Conservation (phyloP, 768 basidiomycete species). For the Leccinum subgranulosum region DNA sequence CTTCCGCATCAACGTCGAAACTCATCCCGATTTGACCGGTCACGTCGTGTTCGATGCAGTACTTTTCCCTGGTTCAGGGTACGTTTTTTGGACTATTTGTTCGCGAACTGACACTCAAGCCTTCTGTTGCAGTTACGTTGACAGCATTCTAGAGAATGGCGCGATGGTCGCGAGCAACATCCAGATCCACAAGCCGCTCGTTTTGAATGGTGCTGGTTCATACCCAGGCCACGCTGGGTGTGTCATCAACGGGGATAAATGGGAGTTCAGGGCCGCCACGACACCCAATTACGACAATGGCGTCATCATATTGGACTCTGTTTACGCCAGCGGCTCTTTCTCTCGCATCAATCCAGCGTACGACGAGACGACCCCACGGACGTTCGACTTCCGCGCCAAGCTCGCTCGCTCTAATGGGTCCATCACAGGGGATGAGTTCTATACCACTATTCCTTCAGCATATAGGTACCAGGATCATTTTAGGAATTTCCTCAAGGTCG, state of each 20-base stretch:
- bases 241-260: constrained; percentile 25
- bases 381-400: constrained; percentile 21
- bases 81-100: constrained; percentile 17
- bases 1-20: constrained; percentile 34
- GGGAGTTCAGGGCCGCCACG: constrained; percentile 30
- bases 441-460: constrained; percentile 15
- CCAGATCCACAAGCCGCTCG: constrained; percentile 29
- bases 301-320: constrained; percentile 26
- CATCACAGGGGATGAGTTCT: constrained; percentile 19
- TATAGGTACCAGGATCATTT: constrained; percentile 26
- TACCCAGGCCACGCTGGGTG: constrained; percentile 24
- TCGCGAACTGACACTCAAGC: not conserved
- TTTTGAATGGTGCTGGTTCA: constrained; percentile 17
- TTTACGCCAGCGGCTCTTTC: constrained; percentile 29
- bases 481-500: constrained; percentile 26
- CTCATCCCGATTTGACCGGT: constrained; percentile 38
- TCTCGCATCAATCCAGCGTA: constrained; percentile 26
- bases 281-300: constrained; percentile 22
- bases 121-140: constrained; percentile 17
- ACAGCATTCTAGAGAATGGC: constrained; percentile 33
- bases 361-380: constrained; percentile 19
- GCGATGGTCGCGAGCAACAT: constrained; percentile 29
- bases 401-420: constrained; percentile 20
- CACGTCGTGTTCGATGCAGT: constrained; percentile 44
- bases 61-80: constrained; percentile 45